Base-by-base conservation (phyloP, 2,329 filamentous ascomycete genomes). In the Xylaria sp. region DNA sequence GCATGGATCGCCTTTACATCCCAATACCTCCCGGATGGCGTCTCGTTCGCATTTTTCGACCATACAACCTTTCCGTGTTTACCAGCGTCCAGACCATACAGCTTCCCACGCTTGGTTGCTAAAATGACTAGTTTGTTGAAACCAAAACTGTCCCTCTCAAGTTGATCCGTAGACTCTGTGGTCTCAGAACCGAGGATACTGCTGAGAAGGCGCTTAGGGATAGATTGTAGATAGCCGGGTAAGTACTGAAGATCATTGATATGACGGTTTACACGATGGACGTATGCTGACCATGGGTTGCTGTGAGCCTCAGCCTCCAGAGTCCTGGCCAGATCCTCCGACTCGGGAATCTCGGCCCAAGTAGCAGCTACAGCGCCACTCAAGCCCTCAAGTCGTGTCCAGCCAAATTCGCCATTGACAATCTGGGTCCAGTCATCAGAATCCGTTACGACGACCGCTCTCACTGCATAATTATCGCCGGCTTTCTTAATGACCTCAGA, bases 291-390 rank as follows among this genome's bases (percentile, higher is more conserved):
- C 6, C 93, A 76, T 2, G 93, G 86, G 77, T 92, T 97, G 76
- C 91, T 92, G 77, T 97, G 92, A 3, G 93, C 92, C 81, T 99
- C 95, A 28, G 92, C 88, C 73, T 97, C 92, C 8, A 98, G 85
- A 37, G 94, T 92, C 78, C 92, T 91, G 6, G 90, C 94, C 58
- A 98, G 84, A 61, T 90, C 87, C 77, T 94, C 92, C 18, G 88
- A 87, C 73, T 91, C 89, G 13, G 91, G 90, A 6, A 93, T 87
- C 59, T 95, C 92, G 0, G 91, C 92, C 87, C 93, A 97, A 12
- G 89, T 88, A 46, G 94, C 94, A 63, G 93, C 90, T 32, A 93
- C 86, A n/a, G 89, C 90, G 54, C 90, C 91, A n/a, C 91, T 90
- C 61, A 99, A 83, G 4, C 92, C 92, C 80, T 99, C 96, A 9